Evolutionary conservation across 2,329 filamentous ascomycete genomes (phyloP).

Genomic region (Exophiala bonariae): DNA sequence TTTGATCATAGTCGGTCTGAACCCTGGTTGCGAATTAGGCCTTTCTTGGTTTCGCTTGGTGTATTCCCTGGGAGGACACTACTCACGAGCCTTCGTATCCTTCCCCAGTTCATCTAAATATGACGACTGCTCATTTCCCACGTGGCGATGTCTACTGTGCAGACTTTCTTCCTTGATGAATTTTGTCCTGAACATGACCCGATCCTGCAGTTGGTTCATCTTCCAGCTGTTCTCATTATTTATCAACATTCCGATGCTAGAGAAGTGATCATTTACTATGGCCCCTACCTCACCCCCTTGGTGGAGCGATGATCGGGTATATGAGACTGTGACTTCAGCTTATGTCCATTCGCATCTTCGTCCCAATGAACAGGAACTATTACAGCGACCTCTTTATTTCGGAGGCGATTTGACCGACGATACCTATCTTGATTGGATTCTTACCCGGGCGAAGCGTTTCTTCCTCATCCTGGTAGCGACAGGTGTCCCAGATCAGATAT

Average conservation of each 20-base stretch:
- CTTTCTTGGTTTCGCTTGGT: too few relatives aligned
- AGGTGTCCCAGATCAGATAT: conserved; percentile 64
- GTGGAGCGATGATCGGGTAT: conserved; percentile 49
- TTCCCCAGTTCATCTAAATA: neutral
- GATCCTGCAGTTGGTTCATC: too few relatives aligned
- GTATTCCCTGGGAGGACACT: too few relatives aligned
- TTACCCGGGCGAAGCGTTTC: conserved; percentile 56
- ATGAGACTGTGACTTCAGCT: conserved; percentile 42
- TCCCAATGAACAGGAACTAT: conserved; percentile 34
- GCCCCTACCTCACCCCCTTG: conserved; percentile 26
- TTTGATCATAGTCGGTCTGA: too few relatives aligned
- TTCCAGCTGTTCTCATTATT: neutral
- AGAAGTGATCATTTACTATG: conserved; percentile 5
- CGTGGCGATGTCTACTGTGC: neutral
- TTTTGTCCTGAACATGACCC: too few relatives aligned
- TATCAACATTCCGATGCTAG: neutral
- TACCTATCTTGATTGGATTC: conserved; percentile 64
- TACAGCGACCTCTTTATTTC: conserved; percentile 37
- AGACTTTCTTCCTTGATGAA: neutral
- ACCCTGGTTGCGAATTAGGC: too few relatives aligned
- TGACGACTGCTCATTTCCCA: neutral
- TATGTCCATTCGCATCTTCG: conserved; percentile 39
- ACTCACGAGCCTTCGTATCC: neutral
- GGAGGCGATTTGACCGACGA: conserved; percentile 48
- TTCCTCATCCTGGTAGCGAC: conserved; percentile 61